These are phyloP conservation scores for Monascus ruber DNA, from an alignment of 2,329 filamentous ascomycete species.

Conservation along the genomic window DNA sequence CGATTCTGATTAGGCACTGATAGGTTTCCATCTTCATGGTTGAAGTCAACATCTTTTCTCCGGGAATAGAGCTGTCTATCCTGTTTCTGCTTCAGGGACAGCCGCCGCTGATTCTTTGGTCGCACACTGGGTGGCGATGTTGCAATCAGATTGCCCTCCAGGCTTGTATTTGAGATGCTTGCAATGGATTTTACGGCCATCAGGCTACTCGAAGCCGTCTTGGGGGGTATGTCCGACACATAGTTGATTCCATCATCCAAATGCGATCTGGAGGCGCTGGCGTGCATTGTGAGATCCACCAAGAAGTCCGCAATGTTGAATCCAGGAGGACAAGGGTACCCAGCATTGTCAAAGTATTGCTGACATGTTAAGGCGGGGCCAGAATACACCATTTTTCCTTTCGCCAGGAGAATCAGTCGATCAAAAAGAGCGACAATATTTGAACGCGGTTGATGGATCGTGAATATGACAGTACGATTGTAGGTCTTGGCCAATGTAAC, in stretches of 20 bases:
- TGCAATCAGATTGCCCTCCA: conserved; percentile 53
- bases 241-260: conserved; percentile 41
- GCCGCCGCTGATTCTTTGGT: conserved; percentile 58
- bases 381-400: conserved; percentile 84
- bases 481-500: conserved; percentile 92
- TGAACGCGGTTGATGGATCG: conserved; percentile 93
- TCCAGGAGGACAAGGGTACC: conserved; percentile 85
- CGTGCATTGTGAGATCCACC: conserved; percentile 96
- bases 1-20: conserved; percentile 40
- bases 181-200: conserved; percentile 82
- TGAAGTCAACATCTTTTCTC: conserved; percentile 51
- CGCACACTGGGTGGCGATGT: conserved; percentile 51
- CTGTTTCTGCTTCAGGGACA: conserved; percentile 75
- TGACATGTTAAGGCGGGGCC: conserved; percentile 84
- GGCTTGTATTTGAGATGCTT: conserved; percentile 66
- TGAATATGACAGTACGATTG: conserved; percentile 94
- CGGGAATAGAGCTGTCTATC: conserved; percentile 84
- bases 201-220: conserved; percentile 73
- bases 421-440: conserved; percentile 98
- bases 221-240: conserved; percentile 49
- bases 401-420: conserved; percentile 77
- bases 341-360: conserved; percentile 80
- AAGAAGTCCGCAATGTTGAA: conserved; percentile 99
- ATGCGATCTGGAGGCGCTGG: conserved; percentile 47
- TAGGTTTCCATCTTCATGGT: conserved; percentile 46